Base-by-base conservation (phyloP, 163 green algal species). In the Chlamydomonas reinhardtii region DNA sequence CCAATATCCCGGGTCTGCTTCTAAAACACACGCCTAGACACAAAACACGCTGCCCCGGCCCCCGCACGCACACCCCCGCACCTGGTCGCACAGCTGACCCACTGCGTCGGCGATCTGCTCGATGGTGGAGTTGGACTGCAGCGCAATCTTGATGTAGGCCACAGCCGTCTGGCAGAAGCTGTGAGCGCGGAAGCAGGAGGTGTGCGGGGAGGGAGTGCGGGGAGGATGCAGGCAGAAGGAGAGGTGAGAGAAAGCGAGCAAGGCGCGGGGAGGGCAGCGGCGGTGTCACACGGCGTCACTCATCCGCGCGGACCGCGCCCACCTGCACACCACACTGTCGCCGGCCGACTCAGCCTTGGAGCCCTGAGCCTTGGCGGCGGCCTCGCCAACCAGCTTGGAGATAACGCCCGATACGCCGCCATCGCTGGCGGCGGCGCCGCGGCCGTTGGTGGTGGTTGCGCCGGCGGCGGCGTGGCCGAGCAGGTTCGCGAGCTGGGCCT, bases 41-140 rank as follows among this genome's bases (percentile, higher is more conserved):
- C n/a, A n/a, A n/a, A n/a, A n/a, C n/a, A n/a, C n/a, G n/a, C n/a
- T n/a, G n/a, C 48, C 48, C 48, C 12, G 12, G 11, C 9, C 11
- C 9, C 48, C 48, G 48, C 48, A 6, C 43, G 43, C 48, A 1
- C 48, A 14, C 6, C 48, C 48, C 14, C 82, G 32, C 37, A 90
- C 85, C 85, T 86, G 77, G 69, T 92, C 85, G 48, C 93, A 95
- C 65, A 95, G 73, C 34, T 82, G 39, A 31, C 89, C 91, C 74
- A 95, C 83, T 6, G 89, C 88, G 76, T 89, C 72, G 22, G 83
- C 73, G n/a, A 91, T 91, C 83, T 91, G 82, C 1, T 89, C 80
- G 35, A 94, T 84, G 2, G 97, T 99, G 73, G 97, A 83, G 86
- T 99, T 98, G 91, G 94, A 94, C 31, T 92, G 86, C 74, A 99